A percentile compares a stretch with the other conserved stretches of the same genome.
Conservation (phyloP, 495 filamentous ascomycete species). For the Penicillium cinerascens region DNA sequence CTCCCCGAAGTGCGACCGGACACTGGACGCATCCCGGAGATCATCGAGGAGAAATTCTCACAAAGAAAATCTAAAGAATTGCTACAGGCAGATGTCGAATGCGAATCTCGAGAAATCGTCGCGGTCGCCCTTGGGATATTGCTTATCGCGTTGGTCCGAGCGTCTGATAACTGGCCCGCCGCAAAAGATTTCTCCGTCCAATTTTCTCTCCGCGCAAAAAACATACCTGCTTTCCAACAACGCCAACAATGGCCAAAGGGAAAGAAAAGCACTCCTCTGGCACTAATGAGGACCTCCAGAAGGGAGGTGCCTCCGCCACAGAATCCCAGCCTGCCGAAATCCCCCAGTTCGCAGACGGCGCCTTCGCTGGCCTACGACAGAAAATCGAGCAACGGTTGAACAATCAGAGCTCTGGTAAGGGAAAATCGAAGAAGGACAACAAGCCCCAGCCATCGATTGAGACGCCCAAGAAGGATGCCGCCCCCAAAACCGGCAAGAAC, state of each 20-base stretch:
- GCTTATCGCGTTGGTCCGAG: constrained; percentile 34
- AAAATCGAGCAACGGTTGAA: constrained; percentile 59
- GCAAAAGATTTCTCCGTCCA: constrained; percentile 34
- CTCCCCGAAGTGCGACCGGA: constrained; percentile 8
- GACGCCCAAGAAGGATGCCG: constrained; percentile 24
- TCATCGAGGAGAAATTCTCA: constrained; percentile 6
- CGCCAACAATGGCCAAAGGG: constrained; percentile 34
- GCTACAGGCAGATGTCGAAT: constrained; percentile 1
- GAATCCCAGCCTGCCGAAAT: constrained; percentile 27
- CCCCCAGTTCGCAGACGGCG: constrained; percentile 55
- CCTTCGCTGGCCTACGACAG: constrained; percentile 59
- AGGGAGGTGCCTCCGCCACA: constrained; percentile 15
- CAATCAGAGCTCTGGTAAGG: constrained; percentile 41
- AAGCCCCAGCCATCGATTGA: constrained; percentile 18
- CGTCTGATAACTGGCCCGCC: constrained; percentile 28
- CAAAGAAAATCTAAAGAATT: neutral
- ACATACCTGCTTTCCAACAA: constrained; percentile 14
- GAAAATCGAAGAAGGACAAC: constrained; percentile 44
- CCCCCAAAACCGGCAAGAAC: constrained; percentile 26
- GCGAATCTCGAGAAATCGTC: constrained; percentile 11
- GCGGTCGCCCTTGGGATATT: constrained; percentile 13
- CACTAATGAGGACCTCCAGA: constrained; percentile 21
- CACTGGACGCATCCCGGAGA: constrained; percentile 4
- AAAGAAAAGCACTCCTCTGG: constrained; percentile 42
- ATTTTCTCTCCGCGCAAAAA: constrained; percentile 23